Percentiles rank a stretch among this genome's conserved stretches.
phyloP scores from a whole-genome alignment of 2,329 filamentous ascomycete species.

The Pseudocercospora fuligena region DNA sequence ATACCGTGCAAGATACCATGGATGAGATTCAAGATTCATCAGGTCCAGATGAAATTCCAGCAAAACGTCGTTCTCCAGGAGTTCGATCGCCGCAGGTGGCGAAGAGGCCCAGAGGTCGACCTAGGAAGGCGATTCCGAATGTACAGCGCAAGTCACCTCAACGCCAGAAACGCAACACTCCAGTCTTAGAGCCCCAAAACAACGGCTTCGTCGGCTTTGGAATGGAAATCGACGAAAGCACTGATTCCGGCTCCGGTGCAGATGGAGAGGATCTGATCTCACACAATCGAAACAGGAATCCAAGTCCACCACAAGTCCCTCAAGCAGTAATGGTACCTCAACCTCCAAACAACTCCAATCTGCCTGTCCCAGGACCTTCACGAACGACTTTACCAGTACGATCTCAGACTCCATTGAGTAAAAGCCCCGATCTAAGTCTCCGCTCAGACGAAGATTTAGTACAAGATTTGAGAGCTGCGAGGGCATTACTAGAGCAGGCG shows the following conservation, averaged over 20 bases:
- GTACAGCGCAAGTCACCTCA: neutral
- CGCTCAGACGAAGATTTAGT: neutral
- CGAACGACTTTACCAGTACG: neutral
- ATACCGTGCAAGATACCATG: no score
- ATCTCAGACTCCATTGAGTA: neutral
- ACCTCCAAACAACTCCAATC: no score
- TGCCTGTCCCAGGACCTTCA: neutral
- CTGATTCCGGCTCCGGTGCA: neutral
- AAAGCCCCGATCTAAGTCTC: neutral
- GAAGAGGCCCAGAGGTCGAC: no score
- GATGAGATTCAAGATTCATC: no score
- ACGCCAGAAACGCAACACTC: neutral
- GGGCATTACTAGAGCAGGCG: neutral
- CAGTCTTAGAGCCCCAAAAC: no score
- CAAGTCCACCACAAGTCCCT: no score
- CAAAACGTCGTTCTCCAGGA: no score
- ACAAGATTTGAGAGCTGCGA: neutral
- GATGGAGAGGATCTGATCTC: neutral
- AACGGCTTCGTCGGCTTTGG: neutral
- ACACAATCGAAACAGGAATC: no score
- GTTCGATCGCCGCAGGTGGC: no score
- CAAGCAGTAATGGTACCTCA: no score
- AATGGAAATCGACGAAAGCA: neutral
- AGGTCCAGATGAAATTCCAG: no score
- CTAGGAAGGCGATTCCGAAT: neutral